Conservation (phyloP, 306 rosid genomes). For the Lagenaria siceraria region DNA sequence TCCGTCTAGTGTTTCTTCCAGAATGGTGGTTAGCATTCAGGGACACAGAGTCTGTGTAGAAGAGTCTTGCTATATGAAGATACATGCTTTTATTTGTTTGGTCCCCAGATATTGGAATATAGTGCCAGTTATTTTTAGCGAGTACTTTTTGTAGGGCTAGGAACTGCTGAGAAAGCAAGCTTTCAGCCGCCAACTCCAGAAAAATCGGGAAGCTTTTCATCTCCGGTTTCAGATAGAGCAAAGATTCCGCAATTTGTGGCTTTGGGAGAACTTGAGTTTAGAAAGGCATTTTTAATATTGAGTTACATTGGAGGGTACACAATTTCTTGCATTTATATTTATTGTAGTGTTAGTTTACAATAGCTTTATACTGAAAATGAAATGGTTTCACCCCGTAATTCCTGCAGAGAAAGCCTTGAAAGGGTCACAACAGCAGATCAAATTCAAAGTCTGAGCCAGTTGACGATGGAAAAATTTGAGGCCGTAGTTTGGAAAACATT, state of each 20-base stretch:
- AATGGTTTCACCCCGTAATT: background rate
- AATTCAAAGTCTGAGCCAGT: slow-evolving; percentile 27
- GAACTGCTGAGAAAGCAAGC: background rate
- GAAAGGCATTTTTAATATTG: slow-evolving; percentile 48
- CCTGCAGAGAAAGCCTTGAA: slow-evolving; percentile 22
- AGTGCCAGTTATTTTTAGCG: background rate
- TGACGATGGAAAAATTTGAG: slow-evolving; percentile 39
- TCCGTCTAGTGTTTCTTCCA: too few species aligned
- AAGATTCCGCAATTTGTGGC: slow-evolving; percentile 21
- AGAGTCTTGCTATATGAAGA: background rate
- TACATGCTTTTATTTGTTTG: background rate
- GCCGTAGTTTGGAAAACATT: slow-evolving; percentile 30
- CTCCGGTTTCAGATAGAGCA: background rate
- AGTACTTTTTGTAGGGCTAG: background rate
- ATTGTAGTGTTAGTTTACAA: background rate
- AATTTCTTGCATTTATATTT: slow-evolving; percentile 6
- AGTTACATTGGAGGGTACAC: slow-evolving; percentile 48
- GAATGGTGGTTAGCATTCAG: too few species aligned
- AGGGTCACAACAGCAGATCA: slow-evolving; percentile 14
- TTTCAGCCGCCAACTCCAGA: background rate
- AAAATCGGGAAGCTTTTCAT: background rate
- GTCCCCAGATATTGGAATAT: background rate
- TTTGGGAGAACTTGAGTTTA: slow-evolving; percentile 61
- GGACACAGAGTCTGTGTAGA: too few species aligned
- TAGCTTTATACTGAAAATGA: background rate